A percentile compares a stretch with the other conserved stretches of the same genome.
phyloP scores from a whole-genome alignment of 148 eudicot species.

The Fallopia convolvulus region DNA sequence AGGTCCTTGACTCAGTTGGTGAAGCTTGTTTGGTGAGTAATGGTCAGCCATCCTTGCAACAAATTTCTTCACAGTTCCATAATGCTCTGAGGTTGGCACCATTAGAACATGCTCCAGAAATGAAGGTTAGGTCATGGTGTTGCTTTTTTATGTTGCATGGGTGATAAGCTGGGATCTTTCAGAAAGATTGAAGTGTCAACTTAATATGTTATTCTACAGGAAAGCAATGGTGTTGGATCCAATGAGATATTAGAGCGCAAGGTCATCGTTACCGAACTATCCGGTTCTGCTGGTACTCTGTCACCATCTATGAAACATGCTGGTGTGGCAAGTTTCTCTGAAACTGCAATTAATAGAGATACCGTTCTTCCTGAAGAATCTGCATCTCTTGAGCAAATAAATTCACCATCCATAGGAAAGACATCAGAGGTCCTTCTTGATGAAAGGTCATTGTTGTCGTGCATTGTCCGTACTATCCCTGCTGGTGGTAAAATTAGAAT shows the following conservation, averaged over 20 bases:
- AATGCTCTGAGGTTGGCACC: constrained; percentile 50
- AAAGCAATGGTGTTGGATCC: constrained; percentile 22
- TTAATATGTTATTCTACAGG: constrained; percentile 21
- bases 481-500: constrained; percentile 79
- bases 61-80: constrained; percentile 73
- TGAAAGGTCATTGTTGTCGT: constrained; percentile 71
- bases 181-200: neutral
- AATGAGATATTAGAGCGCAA: constrained; percentile 34
- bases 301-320: constrained; percentile 36
- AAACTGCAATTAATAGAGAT: constrained; percentile 24
- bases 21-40: constrained; percentile 34
- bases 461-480: constrained; percentile 86
- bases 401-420: constrained; percentile 27
- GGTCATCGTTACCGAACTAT: constrained; percentile 28
- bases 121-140: constrained; percentile 36
- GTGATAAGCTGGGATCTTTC: neutral
- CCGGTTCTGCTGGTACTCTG: constrained; percentile 28
- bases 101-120: constrained; percentile 31
- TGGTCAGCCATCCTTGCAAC: constrained; percentile 58
- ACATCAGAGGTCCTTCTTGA: constrained; percentile 54
- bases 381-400: constrained; percentile 37
- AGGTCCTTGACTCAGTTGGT: constrained; percentile 43
- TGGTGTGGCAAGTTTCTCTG: constrained; percentile 27
- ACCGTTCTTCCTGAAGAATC: constrained; percentile 30
- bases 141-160: neutral